phyloP scores from a whole-genome alignment of 164 flowering plant species.

The Stephania japonica region DNA sequence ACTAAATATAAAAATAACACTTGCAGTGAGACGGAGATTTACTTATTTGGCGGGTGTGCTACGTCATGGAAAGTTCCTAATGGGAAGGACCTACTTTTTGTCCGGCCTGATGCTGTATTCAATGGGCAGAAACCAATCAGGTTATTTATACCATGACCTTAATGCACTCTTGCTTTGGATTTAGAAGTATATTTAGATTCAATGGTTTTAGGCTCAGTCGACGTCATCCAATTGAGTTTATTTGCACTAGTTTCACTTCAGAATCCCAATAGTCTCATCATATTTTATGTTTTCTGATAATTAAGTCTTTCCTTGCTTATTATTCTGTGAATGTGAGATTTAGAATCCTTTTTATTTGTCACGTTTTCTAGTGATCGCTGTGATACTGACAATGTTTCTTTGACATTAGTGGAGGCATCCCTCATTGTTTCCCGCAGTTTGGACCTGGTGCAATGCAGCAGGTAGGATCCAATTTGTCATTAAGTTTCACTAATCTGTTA shows the following conservation, averaged over 20 bases:
- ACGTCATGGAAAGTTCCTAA: slow-evolving; percentile 86
- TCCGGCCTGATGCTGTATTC: slow-evolving; percentile 93
- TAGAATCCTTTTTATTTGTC: background rate
- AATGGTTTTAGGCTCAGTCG: background rate
- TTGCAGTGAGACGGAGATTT: slow-evolving; percentile 81
- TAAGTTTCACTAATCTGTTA: background rate
- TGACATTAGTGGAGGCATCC: slow-evolving; percentile 78
- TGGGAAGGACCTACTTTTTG: slow-evolving; percentile 81
- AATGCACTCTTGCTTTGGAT: background rate
- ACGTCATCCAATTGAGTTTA: background rate
- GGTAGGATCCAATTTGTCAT: slow-evolving; percentile 32
- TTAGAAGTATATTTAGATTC: background rate
- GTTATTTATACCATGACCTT: slow-evolving; percentile 23
- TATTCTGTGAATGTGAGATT: background rate
- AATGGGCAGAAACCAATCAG: slow-evolving; percentile 94
- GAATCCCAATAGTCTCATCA: background rate
- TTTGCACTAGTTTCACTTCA: background rate
- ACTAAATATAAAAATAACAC: background rate
- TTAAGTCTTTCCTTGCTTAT: background rate
- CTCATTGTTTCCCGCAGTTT: slow-evolving; percentile 98
- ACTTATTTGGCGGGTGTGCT: slow-evolving; percentile 80
- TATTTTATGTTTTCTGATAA: slow-evolving; percentile 1
- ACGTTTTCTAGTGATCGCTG: background rate
- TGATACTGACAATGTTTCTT: slow-evolving; percentile 18
- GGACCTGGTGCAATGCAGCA: slow-evolving; percentile 95